A percentile compares a stretch with the other conserved stretches of the same genome.
Evolutionary conservation across 73 alveolate species (phyloP).

Genomic region (Tetrahymena thermophila): DNA sequence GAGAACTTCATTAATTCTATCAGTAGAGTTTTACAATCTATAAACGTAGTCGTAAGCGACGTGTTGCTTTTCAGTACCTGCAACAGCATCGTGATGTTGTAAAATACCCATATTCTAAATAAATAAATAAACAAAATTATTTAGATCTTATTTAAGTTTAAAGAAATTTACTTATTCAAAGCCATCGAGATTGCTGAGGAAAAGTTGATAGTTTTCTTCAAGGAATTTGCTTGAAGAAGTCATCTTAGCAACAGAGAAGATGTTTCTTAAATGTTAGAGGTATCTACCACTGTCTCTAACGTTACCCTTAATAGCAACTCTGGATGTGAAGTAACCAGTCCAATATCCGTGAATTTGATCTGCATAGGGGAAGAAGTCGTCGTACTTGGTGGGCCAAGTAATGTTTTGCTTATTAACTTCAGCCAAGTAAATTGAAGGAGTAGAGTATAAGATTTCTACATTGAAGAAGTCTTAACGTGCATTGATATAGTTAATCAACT

Average conservation of each 20-base stretch:
- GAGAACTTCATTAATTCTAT: constrained; percentile 4
- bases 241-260: constrained; percentile 1
- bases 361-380: constrained; percentile 83
- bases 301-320: constrained; percentile 71
- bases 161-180: not conserved
- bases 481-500: constrained; percentile 58
- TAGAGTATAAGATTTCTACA: constrained; percentile 52
- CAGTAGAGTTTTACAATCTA: constrained; percentile 5
- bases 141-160: not conserved
- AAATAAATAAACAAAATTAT: not conserved
- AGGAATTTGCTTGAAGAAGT: not conserved
- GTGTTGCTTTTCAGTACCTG: constrained; percentile 82
- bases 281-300: constrained; percentile 50
- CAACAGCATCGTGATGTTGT: constrained; percentile 85
- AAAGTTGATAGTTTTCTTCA: not conserved
- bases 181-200: not conserved
- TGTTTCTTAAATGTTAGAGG: constrained; percentile 9
- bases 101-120: constrained; percentile 36
- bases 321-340: constrained; percentile 93
- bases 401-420: constrained; percentile 31
- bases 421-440: constrained; percentile 61
- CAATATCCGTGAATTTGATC: constrained; percentile 67
- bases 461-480: constrained; percentile 18
- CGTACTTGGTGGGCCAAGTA: constrained; percentile 56
- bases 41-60: constrained; percentile 75